These are phyloP conservation scores for Cryphonectria parasitica DNA, from an alignment of 2,329 filamentous ascomycete genomes.

Conservation along the genomic window DNA sequence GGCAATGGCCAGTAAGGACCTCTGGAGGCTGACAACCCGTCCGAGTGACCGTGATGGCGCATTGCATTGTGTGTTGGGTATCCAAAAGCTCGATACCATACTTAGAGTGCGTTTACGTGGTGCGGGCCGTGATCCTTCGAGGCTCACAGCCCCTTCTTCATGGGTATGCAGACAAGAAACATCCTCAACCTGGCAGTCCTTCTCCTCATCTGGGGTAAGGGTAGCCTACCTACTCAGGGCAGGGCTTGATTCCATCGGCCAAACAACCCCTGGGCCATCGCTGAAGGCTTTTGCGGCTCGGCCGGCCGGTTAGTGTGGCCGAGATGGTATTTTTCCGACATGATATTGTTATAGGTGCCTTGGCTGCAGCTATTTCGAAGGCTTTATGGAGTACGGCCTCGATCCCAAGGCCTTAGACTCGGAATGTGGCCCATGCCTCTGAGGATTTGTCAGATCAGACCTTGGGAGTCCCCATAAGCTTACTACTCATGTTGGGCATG, in stretches of 20 bases:
- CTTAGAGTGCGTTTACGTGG: not conserved
- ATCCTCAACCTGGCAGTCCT: not conserved
- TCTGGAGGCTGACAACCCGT: not conserved
- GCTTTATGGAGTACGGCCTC: not conserved
- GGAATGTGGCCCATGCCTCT: not conserved
- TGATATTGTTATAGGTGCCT: not conserved
- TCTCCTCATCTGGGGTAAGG: not conserved
- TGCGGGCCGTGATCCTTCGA: conserved; percentile 8
- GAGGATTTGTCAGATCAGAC: not conserved
- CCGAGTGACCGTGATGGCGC: not conserved
- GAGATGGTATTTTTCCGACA: not conserved
- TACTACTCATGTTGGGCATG: not conserved
- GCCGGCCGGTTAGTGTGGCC: not conserved
- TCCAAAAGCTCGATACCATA: not conserved
- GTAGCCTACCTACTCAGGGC: not conserved
- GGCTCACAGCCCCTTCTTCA: conserved; percentile 7
- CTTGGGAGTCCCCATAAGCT: not conserved
- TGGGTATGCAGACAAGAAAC: not conserved
- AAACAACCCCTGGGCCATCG: not conserved
- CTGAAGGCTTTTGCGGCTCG: not conserved
- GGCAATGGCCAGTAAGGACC: not conserved
- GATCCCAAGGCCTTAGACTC: not conserved
- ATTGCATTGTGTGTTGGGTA: not conserved
- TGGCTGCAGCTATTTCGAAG: not conserved
- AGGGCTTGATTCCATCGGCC: not conserved